Evolutionary conservation across 2,329 filamentous ascomycete species (phyloP).

Genomic region (Canariomyces notabilis): DNA sequence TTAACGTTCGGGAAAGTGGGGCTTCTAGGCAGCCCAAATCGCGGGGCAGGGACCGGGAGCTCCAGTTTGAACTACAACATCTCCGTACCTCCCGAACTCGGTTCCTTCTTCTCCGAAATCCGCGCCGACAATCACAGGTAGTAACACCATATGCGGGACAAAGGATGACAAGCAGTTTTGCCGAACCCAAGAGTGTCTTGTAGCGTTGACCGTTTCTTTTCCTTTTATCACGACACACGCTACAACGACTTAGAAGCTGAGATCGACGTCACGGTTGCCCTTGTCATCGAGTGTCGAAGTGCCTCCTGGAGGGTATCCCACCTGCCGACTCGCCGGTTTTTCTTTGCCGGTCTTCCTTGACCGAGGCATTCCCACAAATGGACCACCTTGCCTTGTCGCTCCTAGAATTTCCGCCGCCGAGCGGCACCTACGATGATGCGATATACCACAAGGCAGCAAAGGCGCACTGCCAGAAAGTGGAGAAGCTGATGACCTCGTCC

Average conservation of each 20-base stretch:
- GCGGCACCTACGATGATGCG: constrained; percentile 27
- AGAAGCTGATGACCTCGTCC: constrained; percentile 32
- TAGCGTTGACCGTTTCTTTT: background rate
- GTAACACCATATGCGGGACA: background rate
- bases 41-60: background rate
- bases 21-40: background rate
- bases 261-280: background rate
- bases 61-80: background rate
- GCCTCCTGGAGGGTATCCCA: background rate
- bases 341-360: background rate
- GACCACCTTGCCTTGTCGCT: constrained; percentile 36
- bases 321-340: background rate
- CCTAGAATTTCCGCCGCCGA: constrained; percentile 37
- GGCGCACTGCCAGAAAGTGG: constrained; percentile 36
- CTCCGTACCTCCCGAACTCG: background rate
- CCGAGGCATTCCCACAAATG: no score
- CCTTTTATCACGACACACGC: background rate
- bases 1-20: background rate
- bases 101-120: background rate
- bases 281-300: background rate
- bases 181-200: background rate
- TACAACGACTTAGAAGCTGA: background rate
- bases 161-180: background rate
- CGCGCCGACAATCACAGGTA: background rate
- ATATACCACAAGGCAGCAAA: constrained; percentile 38